A percentile compares a stretch with the other conserved stretches of the same genome.
Conservation (phyloP, 108 stramenopile species). For the Skeletonema marinoi region DNA sequence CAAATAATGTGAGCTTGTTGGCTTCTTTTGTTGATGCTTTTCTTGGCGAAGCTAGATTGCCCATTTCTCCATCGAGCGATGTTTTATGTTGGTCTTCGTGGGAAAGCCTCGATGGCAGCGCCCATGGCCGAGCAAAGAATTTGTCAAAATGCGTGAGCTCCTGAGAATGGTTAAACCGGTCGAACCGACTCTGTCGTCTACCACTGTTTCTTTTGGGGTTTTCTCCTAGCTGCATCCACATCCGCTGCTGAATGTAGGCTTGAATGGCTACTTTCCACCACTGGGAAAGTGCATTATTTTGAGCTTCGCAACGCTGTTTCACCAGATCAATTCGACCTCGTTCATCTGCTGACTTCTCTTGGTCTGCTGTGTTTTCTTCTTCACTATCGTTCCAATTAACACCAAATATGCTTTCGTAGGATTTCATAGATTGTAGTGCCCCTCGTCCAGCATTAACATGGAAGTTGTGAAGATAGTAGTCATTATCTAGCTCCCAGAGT, state of each 20-base stretch:
- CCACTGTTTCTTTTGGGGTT: conserved; percentile 22
- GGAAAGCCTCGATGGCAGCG: conserved; percentile 73
- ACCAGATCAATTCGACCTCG: conserved; percentile 37
- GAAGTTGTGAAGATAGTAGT: conserved; percentile 89
- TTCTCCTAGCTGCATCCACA: conserved; percentile 83
- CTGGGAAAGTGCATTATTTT: conserved; percentile 62
- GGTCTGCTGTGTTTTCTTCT: conserved; percentile 5
- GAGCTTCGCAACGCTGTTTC: conserved; percentile 52
- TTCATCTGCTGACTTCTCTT: conserved; percentile 18
- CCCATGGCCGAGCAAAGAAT: conserved; percentile 72
- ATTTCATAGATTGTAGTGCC: conserved; percentile 71
- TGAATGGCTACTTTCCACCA: conserved; percentile 86
- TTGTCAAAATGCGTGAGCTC: conserved; percentile 58
- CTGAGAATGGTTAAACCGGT: conserved; percentile 59
- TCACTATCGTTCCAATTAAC: conserved; percentile 62
- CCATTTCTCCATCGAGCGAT: conserved; percentile 50
- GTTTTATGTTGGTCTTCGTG: conserved; percentile 71
- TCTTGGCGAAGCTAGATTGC: conserved; percentile 27
- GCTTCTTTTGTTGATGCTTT: conserved; percentile 27
- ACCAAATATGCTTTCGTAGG: conserved; percentile 67
- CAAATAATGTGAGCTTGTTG: conserved; percentile 24
- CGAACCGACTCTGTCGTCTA: conserved; percentile 49
- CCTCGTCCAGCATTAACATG: conserved; percentile 70
- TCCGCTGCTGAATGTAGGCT: conserved; percentile 73
- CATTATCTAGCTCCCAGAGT: conserved; percentile 90